Base-by-base conservation (phyloP, 768 basidiomycete species). In the Mycena chlorophos region DNA sequence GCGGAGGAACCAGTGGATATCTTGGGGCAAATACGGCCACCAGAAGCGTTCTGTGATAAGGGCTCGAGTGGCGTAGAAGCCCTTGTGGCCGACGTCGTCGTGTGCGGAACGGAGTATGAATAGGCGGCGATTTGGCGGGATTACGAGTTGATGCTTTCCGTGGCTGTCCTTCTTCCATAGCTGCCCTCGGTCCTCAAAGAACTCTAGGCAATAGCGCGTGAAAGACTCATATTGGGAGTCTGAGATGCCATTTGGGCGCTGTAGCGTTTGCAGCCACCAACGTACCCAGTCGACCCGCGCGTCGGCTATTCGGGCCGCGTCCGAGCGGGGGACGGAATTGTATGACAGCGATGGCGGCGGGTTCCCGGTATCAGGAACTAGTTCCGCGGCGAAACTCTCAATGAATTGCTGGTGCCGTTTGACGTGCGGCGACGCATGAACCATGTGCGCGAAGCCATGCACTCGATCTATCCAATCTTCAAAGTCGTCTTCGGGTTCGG, bases 21-120 rank as follows among this genome's bases (percentile, higher is more conserved):
- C 66, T 14, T 42, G 26, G 16, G 50, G 49, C n/a, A 70, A 42
- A 20, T 20, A 39, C 0, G 68, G 71, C 71, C 71, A 73, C 68
- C 68, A 73, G 53, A 67, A 71, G 1, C 64, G 53, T 30, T 69
- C 64, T 2, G 22, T 20, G 2, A 73, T 23, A 8, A 47, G 62
- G 1, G 38, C 20, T 12, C 40, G 29, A 2, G 61, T 65, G 1
- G 66, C 39, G 43, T 60, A 68, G 40, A 69, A 57, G 0, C 70
- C 31, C n/a, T n/a, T n/a, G n/a, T n/a, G n/a, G n/a, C n/a, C n/a
- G n/a, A n/a, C n/a, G n/a, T n/a, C n/a, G n/a, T 34, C 31, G 31
- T 34, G 31, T 34, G 31, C 31, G 8, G 31, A 34, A 17, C 31
- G 64, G 25, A 71, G 26, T 12, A 72, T 49, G 2, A 52, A 31